phyloP scores from a whole-genome alignment of 371 early-diverging fungal species.

The Apophysomyces trapeziformis region DNA sequence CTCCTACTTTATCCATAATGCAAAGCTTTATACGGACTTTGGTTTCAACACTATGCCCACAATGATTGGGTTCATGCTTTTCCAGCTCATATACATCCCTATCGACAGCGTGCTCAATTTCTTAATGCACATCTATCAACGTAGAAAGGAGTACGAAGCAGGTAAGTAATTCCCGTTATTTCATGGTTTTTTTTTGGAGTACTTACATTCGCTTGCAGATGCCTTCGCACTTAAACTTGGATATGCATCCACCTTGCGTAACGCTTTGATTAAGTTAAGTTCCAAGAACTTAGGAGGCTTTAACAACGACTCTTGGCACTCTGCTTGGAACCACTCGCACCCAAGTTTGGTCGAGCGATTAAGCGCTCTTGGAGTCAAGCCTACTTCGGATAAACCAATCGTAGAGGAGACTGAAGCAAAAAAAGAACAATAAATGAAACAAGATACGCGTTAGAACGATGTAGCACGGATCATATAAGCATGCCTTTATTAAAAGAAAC shows the following conservation, averaged over 20 bases:
- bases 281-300: constrained; percentile 90
- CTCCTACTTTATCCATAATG: constrained; percentile 71
- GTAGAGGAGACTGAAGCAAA: constrained; percentile 32
- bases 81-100: constrained; percentile 81
- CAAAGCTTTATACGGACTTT: constrained; percentile 80
- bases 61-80: constrained; percentile 88
- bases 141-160: constrained; percentile 95
- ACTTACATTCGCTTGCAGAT: constrained; percentile 53
- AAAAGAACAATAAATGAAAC: constrained; percentile 17
- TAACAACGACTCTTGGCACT: constrained; percentile 90
- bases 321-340: constrained; percentile 94
- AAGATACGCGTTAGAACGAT: too few species aligned
- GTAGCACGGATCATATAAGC: too few species aligned
- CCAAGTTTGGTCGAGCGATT: constrained; percentile 95
- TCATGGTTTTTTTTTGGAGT: background rate
- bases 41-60: constrained; percentile 82
- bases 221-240: constrained; percentile 91
- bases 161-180: constrained; percentile 26
- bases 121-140: constrained; percentile 79
- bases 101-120: constrained; percentile 80
- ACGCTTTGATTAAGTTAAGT: constrained; percentile 90
- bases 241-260: constrained; percentile 75
- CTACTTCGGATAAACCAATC: constrained; percentile 47
- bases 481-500: too few species aligned
- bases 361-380: constrained; percentile 62